Percentiles rank a stretch among this genome's conserved stretches.
phyloP scores from a whole-genome alignment of 2,329 filamentous ascomycete species.

The Diplodia seriata region DNA sequence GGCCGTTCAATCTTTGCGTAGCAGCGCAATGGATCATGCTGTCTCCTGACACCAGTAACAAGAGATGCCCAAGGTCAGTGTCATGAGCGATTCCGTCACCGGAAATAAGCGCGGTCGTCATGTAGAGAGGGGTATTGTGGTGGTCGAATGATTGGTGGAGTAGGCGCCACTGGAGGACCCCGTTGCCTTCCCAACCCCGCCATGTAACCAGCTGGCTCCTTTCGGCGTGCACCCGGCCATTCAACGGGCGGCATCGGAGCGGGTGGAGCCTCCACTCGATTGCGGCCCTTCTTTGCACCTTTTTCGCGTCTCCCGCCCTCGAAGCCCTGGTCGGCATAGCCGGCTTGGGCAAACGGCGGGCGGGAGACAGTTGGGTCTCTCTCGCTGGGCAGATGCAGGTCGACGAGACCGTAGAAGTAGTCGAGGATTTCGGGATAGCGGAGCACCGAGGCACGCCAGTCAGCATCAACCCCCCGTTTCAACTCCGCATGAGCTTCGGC shows the following conservation, averaged over 20 bases:
- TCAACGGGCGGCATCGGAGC: slow-evolving; percentile 36
- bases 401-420: slow-evolving; percentile 77
- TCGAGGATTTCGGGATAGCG: slow-evolving; percentile 80
- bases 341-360: slow-evolving; percentile 49
- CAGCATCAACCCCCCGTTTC: slow-evolving; percentile 77
- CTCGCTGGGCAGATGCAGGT: slow-evolving; percentile 69
- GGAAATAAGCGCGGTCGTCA: slow-evolving; percentile 24
- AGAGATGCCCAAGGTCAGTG: neutral
- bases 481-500: slow-evolving; percentile 68
- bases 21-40: neutral
- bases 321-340: slow-evolving; percentile 48
- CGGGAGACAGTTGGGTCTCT: slow-evolving; percentile 46
- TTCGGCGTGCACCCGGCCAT: slow-evolving; percentile 23
- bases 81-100: neutral
- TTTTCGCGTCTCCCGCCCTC: slow-evolving; percentile 38
- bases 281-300: slow-evolving; percentile 45
- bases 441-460: slow-evolving; percentile 78
- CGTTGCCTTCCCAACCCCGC: slow-evolving; percentile 39
- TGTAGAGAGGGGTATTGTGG: slow-evolving; percentile 17
- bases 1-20: neutral
- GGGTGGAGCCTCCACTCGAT: slow-evolving; percentile 41
- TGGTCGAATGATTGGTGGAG: slow-evolving; percentile 40
- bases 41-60: neutral
- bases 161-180: slow-evolving; percentile 45
- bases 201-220: slow-evolving; percentile 36